Base-by-base conservation (phyloP, 2,329 filamentous ascomycete genomes). In the Lasiodiplodia citricola region DNA sequence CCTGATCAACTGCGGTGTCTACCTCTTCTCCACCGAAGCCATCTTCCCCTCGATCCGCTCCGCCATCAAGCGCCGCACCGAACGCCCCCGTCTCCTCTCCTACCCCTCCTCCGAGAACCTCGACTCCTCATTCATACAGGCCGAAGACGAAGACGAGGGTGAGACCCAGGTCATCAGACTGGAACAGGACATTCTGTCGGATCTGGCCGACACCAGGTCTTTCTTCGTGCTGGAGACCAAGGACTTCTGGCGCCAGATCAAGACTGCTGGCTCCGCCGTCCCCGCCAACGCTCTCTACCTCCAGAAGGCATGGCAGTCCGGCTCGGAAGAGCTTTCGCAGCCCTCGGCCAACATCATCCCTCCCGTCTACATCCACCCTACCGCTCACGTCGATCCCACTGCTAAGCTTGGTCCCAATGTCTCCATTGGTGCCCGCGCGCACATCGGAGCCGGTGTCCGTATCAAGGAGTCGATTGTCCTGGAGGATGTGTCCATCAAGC, bases 211-310 rank as follows among this genome's bases (percentile, higher is more conserved):
- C 82, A 97, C 89, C 87, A 96, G 97, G 83, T 93, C 96, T 81
- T 99, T 99, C 86, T 98, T 94, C 82, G 96, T 98, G 38, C 92
- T 97, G 80, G 96, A 99, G 85, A 98, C 95, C 73, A 97, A 96
- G 84, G 96, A 98, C 81, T 99, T 99, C 82, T 99, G 96, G 96
- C 93, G 96, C 75, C 96, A 99, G 86, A 98, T 99, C 88, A 99
- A 99, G 88, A 97, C 96, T 1, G 96, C 96, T 70, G 96, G 96
- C 70, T 98, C 95, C 6, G 96, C 96, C 62, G 94, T 99, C 35
- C 96, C 96, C 18, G 96, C 96, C 71, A 98, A 98, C 77, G 96
- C 96, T 16, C 88, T 99, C 41, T 99, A 99, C 83, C 89, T 99
- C 67, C 93, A 96, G 80, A 93, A 97, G 84, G 95, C 96, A 23